Evolutionary conservation across 371 early-diverging fungal species (phyloP), one percentile per base, ranked within the genome.

Genomic region (Blakeslea trispora): DNA sequence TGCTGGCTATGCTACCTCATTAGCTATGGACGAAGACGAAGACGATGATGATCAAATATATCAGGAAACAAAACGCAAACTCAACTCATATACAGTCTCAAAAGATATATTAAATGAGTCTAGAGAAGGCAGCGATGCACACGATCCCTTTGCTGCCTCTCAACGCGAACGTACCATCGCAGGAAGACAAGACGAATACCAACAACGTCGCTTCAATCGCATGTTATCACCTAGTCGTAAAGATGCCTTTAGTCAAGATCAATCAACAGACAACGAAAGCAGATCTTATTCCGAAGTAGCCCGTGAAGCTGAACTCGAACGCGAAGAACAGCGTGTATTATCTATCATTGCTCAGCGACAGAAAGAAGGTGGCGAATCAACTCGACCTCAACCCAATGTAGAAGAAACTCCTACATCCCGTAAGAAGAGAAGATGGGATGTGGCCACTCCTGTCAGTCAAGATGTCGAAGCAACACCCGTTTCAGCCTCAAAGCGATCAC

Each of bases 161-260:
- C 71, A 70, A 22, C 59, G 62, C 22, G 72, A 69, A 46, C 73
- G 81, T 34, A 72, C 78, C 7, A 93, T 96, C 57, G 85, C 85
- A 7, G 96, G 94, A 44, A 73, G 96, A 47, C 91, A 96, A 65
- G 84, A 82, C 69, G 94, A 95, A 50, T 96, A 98, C 59, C 89
- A 91, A 44, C 83, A 83, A 51, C 85, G 92, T 31, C 74, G 95
- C 34, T 83, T 85, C 53, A 84, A 83, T 45, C 83, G 98, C 9
- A 80, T 79, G 53, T 81, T 98, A 21, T 95, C 96, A 11, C 95
- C 96, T 2, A 90, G 89, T 49, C 81, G 96, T 14, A 79, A 71
- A 32, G 97, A 98, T 68, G 89, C 94, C 0, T 95, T 97, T 65
- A 60, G 82, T n/a, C 71, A 59, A 40, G 64, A 65, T 2, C 63